Percentiles rank a stretch among this genome's conserved stretches.
These are phyloP conservation scores for Anisodus acutangulus DNA, from an alignment of 257 asterid genomes.

Conservation along the genomic window DNA sequence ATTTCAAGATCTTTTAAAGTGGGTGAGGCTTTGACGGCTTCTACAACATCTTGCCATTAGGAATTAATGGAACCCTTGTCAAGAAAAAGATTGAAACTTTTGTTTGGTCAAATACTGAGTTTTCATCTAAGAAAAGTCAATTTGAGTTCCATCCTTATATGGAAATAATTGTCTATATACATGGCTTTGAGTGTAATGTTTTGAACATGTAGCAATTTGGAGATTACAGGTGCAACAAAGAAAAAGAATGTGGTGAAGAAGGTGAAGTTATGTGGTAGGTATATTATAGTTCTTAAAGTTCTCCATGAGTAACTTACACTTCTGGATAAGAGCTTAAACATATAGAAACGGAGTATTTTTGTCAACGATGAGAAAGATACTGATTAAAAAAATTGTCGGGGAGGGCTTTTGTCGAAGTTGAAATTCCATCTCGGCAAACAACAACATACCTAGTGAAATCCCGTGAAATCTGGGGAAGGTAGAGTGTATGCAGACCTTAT, in stretches of 20 bases:
- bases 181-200: neutral
- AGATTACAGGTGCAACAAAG: neutral
- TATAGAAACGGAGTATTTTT: too few relatives aligned
- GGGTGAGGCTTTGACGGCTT: conserved; percentile 32
- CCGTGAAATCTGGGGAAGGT: too few relatives aligned
- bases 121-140: conserved; percentile 25
- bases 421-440: too few relatives aligned
- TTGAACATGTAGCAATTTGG: neutral
- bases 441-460: too few relatives aligned
- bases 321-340: too few relatives aligned
- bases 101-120: conserved; percentile 28
- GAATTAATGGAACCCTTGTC: neutral
- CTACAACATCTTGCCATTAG: conserved; percentile 38
- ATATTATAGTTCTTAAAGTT: too few relatives aligned
- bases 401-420: too few relatives aligned
- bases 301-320: too few relatives aligned
- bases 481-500: too few relatives aligned
- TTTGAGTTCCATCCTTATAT: neutral
- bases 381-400: too few relatives aligned
- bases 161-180: neutral
- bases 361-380: too few relatives aligned
- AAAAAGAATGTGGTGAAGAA: neutral
- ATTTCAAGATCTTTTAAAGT: conserved; percentile 35
- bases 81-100: conserved; percentile 26
- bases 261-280: too few relatives aligned